A percentile compares a stretch with the other conserved stretches of the same genome.
These are phyloP conservation scores for Haplographium delicatum DNA, from an alignment of 495 filamentous ascomycete species.

Conservation along the genomic window DNA sequence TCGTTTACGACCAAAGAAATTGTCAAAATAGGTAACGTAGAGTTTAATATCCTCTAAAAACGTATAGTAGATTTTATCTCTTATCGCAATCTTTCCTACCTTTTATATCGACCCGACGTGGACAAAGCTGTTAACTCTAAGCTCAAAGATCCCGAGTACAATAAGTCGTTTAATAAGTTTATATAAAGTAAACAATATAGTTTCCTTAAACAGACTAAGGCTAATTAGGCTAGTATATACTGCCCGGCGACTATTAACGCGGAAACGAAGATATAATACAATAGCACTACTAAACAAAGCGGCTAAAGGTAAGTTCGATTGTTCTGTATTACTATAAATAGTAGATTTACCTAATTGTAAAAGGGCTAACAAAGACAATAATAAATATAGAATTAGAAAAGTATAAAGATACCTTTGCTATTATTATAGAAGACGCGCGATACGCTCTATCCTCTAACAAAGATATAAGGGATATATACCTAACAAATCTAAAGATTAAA, in stretches of 20 bases:
- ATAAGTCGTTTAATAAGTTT: conserved; percentile 7
- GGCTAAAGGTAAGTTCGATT: conserved; percentile 1
- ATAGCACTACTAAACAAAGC: background rate
- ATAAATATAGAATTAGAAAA: background rate
- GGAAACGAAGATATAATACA: background rate
- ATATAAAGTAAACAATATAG: conserved; percentile 6
- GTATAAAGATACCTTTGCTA: conserved; percentile 3
- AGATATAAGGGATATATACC: conserved; percentile 9
- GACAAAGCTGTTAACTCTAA: conserved; percentile 6
- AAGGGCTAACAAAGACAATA: conserved; percentile 8
- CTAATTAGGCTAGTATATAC: conserved; percentile 6
- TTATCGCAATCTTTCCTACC: conserved; percentile 9
- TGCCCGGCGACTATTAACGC: conserved; percentile 4
- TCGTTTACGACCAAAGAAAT: conserved; percentile 11
- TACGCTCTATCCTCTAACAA: conserved; percentile 3
- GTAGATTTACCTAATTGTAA: conserved; percentile 6
- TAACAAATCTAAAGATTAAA: conserved; percentile 12
- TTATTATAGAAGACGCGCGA: conserved; percentile 8
- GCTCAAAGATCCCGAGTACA: conserved; percentile 3
- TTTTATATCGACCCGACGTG: conserved; percentile 8
- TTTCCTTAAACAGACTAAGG: conserved; percentile 5
- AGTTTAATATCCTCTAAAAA: conserved; percentile 10
- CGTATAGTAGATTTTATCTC: conserved; percentile 1
- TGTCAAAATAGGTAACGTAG: conserved; percentile 5
- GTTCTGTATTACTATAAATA: conserved; percentile 3